These are phyloP conservation scores for Teratosphaeria viscida DNA, from an alignment of 2,329 filamentous ascomycete species.

Conservation along the genomic window DNA sequence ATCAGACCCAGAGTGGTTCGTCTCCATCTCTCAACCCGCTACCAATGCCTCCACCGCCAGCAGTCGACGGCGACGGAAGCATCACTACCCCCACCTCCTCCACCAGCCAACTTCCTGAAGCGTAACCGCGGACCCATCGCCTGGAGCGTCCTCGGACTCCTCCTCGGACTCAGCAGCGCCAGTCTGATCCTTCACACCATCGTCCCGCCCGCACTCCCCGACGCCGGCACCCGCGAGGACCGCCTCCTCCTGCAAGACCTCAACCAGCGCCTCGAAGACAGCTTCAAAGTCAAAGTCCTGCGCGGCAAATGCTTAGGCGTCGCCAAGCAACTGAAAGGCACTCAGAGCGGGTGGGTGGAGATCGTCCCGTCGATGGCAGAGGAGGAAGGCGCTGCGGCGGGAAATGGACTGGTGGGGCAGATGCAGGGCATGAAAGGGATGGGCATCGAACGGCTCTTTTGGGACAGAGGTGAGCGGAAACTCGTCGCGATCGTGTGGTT, in stretches of 20 bases:
- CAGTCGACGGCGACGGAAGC: conserved; percentile 1
- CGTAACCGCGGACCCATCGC: conserved; percentile 12
- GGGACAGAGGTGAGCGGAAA: conserved; percentile 48
- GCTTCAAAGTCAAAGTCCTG: conserved; percentile 41
- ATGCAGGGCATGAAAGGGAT: conserved; percentile 30
- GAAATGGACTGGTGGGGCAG: conserved; percentile 18
- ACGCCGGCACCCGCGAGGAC: conserved; percentile 34
- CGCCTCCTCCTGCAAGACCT: conserved; percentile 31
- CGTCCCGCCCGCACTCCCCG: conserved; percentile 34
- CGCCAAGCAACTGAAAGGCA: conserved; percentile 20
- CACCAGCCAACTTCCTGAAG: conserved; percentile 6
- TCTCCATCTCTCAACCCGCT: conserved; percentile 18
- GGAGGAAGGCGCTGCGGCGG: conserved; percentile 3
- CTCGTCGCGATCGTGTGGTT: conserved; percentile 57
- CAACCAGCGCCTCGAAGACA: conserved; percentile 32
- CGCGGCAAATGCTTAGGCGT: conserved; percentile 32
- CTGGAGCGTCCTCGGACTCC: conserved; percentile 28
- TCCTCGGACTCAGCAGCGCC: conserved; percentile 33
- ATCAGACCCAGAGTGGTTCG: conserved; percentile 8
- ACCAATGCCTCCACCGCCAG: conserved; percentile 9
- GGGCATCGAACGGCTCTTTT: conserved; percentile 52
- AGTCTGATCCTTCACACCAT: conserved; percentile 32
- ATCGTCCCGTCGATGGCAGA: conserved; percentile 11
- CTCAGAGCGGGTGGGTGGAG: conserved; percentile 23
- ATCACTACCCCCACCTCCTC: conserved; percentile 1